Percentiles rank a stretch among this genome's conserved stretches.
Evolutionary conservation across 495 filamentous ascomycete genomes (phyloP).

Genomic region (Hypoxylon lienhwacheense): DNA sequence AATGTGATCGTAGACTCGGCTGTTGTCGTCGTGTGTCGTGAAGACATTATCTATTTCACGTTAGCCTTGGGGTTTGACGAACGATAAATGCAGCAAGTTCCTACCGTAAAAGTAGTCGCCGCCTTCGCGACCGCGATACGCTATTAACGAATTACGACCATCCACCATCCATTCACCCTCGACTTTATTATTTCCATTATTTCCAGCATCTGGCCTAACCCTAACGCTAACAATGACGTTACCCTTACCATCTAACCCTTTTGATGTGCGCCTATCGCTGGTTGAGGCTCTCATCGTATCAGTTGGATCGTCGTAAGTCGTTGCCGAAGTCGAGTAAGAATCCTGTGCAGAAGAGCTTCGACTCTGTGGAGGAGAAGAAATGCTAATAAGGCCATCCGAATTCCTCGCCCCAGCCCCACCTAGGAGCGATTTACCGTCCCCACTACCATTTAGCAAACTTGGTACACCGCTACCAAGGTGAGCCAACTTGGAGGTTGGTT

Average conservation of each 20-base stretch:
- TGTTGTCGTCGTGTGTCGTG: conserved; percentile 85
- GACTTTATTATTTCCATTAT: conserved; percentile 59
- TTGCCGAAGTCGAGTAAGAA: conserved; percentile 87
- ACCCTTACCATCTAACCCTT: conserved; percentile 70
- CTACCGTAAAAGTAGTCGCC: conserved; percentile 92
- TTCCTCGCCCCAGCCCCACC: conserved; percentile 59
- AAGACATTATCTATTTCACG: conserved; percentile 83
- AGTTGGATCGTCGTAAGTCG: conserved; percentile 75
- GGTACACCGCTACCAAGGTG: conserved; percentile 58
- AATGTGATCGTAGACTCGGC: conserved; percentile 87
- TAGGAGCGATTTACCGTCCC: conserved; percentile 70
- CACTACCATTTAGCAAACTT: conserved; percentile 76
- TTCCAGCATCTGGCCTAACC: conserved; percentile 77
- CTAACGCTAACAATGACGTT: conserved; percentile 96
- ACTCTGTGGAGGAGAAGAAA: conserved; percentile 81
- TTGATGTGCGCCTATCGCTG: conserved; percentile 51
- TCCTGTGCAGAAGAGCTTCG: conserved; percentile 86
- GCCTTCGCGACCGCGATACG: conserved; percentile 83
- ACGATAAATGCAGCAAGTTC: conserved; percentile 24
- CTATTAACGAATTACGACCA: conserved; percentile 75
- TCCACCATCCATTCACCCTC: conserved; percentile 94
- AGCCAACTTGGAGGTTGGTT: conserved; percentile 45
- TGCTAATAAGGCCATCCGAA: conserved; percentile 69
- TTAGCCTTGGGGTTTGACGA: conserved; percentile 14
- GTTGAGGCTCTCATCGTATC: conserved; percentile 48